phyloP scores from a whole-genome alignment of 202 grass and related monocot species.

The Schoenoplectus triqueter region DNA sequence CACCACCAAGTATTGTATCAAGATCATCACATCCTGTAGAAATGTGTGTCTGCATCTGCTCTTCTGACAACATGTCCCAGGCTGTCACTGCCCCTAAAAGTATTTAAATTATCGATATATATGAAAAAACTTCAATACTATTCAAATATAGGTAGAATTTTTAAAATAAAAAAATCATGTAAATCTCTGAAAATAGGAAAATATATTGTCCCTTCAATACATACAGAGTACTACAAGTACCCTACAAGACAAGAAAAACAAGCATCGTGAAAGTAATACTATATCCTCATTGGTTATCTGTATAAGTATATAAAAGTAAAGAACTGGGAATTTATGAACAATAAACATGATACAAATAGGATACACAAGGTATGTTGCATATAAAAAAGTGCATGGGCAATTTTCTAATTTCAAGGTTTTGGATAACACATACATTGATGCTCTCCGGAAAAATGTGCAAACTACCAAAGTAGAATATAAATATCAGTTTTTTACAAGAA shows the following conservation, averaged over 20 bases:
- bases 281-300: neutral
- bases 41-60: slow-evolving; percentile 82
- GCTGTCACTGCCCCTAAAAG: slow-evolving; percentile 76
- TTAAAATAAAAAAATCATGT: neutral
- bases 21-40: slow-evolving; percentile 77
- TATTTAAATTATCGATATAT: slow-evolving; percentile 2
- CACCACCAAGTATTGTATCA: slow-evolving; percentile 85
- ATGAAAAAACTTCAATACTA: neutral
- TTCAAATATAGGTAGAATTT: neutral
- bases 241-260: neutral
- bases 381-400: neutral
- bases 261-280: slow-evolving; percentile 4
- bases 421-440: neutral
- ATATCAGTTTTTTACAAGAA: neutral
- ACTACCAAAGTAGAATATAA: neutral
- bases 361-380: neutral
- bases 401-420: neutral
- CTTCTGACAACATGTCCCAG: slow-evolving; percentile 95
- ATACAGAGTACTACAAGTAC: neutral
- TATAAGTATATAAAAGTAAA: neutral
- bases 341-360: neutral
- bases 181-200: neutral
- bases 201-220: neutral
- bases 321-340: neutral
- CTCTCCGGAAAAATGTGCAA: neutral